Percentiles rank a stretch among this genome's conserved stretches.
Conservation (phyloP, 2,329 filamentous ascomycete genomes). For the Thielaviopsis punctulata region DNA sequence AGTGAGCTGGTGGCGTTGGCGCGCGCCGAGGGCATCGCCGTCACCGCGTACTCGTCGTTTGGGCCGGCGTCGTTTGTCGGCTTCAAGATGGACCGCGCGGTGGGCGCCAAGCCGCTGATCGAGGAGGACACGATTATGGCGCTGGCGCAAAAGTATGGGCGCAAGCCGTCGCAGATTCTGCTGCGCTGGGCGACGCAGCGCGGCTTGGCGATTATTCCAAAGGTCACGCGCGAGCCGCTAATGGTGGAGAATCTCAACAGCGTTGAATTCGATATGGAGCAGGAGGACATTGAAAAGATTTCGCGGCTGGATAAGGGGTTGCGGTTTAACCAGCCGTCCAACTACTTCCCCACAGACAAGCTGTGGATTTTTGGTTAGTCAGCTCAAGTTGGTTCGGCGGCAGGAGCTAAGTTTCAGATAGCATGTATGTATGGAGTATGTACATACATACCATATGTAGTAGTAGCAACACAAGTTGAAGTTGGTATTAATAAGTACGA, state of each 20-base stretch:
- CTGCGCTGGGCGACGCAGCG: constrained; percentile 79
- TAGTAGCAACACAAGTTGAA: no score
- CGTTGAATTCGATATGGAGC: constrained; percentile 45
- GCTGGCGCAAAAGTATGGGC: constrained; percentile 52
- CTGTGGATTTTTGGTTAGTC: constrained; percentile 34
- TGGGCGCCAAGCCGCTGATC: constrained; percentile 50
- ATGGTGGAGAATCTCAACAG: constrained; percentile 52
- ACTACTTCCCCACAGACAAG: constrained; percentile 23
- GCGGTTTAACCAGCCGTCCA: constrained; percentile 54
- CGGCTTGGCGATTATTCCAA: constrained; percentile 65
- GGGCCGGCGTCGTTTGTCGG: constrained; percentile 57
- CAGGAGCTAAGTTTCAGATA: no score
- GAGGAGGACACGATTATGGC: constrained; percentile 46
- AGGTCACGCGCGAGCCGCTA: constrained; percentile 38
- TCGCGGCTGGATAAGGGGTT: constrained; percentile 45
- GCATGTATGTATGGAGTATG: no score
- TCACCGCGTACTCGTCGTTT: constrained; percentile 75
- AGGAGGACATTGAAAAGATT: constrained; percentile 51
- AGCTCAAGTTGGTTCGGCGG: neutral
- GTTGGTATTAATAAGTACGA: no score
- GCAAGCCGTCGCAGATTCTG: constrained; percentile 66
- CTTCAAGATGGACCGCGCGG: constrained; percentile 29
- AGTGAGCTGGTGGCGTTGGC: constrained; percentile 51
- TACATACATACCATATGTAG: no score
- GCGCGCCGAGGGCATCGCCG: constrained; percentile 49